Base-by-base conservation (phyloP, 345 rosid genomes). In the Salix koriyanagi region DNA sequence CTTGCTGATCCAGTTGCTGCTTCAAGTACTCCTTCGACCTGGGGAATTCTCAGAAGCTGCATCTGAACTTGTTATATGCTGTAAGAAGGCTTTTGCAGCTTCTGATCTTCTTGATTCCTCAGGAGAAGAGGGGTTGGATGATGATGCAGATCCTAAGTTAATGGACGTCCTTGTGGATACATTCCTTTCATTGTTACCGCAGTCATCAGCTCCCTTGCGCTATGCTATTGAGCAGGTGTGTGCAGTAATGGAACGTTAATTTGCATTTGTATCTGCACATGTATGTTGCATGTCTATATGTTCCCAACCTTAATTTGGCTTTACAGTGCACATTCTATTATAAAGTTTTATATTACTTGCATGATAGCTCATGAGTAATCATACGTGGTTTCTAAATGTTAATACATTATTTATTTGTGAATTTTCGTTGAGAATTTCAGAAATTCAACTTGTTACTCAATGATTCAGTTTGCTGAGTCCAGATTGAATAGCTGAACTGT, bases 101-200 rank as follows among this genome's bases (percentile, higher is more conserved):
- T 69, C 83, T 83, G 92, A 88, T 79, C 83, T 83, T 78, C 90
- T 71, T 25, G 84, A 87, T 48, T 81, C 83, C 50, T 86, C 85
- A 30, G 94, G 85, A 73, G 95, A 92, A 81, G 92, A 87, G 79
- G 96, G 88, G 79, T 76, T 79, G 62, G 91, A 82, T 26, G 70
- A 76, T 82, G 93, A 88, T 83, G 88, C 77, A 30, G 76, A 70
- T 68, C 96, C 97, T 36, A 86, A 92, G 82, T 83, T 91, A 78
- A 90, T 96, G 91, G 97, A 96, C 82, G 96, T 96, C 72, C 89
- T 96, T 52, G 89, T 91, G 54, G 98, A 96, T 79, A 89, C 98
- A 34, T 77, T 94, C 79, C 97, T 96, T 74, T 91, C 97, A 52
- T 83, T 96, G 87, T 84, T 91, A 70, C 97, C 99, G 11, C 93